Evolutionary conservation across 768 basidiomycete species (phyloP).

Genomic region (Trametes meyenii): DNA sequence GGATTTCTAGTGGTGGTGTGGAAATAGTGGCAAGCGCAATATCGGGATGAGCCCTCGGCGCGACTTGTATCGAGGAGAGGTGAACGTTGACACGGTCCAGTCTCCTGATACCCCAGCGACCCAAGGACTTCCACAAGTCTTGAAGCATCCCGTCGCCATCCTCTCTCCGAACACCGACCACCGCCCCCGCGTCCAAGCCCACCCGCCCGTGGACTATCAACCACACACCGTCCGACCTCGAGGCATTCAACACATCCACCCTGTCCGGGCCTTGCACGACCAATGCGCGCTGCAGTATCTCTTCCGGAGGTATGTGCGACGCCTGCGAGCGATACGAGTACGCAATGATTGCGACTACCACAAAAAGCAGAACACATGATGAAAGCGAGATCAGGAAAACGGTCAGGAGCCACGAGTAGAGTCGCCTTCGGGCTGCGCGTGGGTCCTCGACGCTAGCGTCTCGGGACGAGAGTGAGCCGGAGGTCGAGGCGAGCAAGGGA

Average conservation of each 20-base stretch:
- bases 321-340: constrained; percentile 68
- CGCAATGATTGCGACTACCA: constrained; percentile 53
- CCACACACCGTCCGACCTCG: constrained; percentile 60
- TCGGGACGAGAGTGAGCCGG: constrained; percentile 34
- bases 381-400: constrained; percentile 64
- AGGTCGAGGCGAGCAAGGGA: constrained; percentile 52
- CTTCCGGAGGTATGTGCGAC: constrained; percentile 55
- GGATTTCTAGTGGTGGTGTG: constrained; percentile 53
- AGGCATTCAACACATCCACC: constrained; percentile 64
- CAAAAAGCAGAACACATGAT: constrained; percentile 48
- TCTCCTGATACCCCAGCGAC: constrained; percentile 63
- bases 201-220: constrained; percentile 56
- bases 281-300: constrained; percentile 57
- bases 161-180: constrained; percentile 56
- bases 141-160: constrained; percentile 47
- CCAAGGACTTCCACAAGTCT: constrained; percentile 65
- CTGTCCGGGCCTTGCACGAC: constrained; percentile 62
- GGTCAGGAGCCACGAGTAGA: constrained; percentile 39
- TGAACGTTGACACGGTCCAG: constrained; percentile 60
- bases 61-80: constrained; percentile 53
- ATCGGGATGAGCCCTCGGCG: constrained; percentile 44
- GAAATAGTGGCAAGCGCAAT: constrained; percentile 50
- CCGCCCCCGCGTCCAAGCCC: constrained; percentile 68
- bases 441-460: constrained; percentile 31
- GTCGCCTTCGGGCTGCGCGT: constrained; percentile 27